Evolutionary conservation across 164 flowering plant species (phyloP).

Genomic region (Magnolia sinica): DNA sequence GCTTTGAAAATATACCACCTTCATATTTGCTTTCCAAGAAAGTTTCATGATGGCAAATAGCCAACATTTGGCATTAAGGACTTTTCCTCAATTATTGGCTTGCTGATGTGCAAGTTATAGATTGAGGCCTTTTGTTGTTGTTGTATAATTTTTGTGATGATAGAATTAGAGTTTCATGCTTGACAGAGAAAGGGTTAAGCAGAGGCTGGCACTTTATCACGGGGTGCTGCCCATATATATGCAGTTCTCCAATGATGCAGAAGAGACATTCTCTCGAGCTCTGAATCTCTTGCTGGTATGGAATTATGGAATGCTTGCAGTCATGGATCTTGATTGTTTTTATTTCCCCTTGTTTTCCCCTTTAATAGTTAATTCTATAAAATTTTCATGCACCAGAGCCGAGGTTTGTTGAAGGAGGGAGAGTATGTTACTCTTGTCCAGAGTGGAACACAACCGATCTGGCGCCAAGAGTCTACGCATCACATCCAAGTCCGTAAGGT

Average conservation of each 20-base stretch:
- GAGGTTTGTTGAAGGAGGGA: conserved; percentile 59
- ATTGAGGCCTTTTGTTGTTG: background rate
- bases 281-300: conserved; percentile 63
- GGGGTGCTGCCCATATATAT: conserved; percentile 84
- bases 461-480: conserved; percentile 89
- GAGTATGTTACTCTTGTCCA: conserved; percentile 87
- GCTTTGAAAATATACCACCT: background rate
- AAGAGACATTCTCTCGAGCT: conserved; percentile 88
- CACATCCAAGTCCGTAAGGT: conserved; percentile 91
- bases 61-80: background rate
- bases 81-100: background rate
- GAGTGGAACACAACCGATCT: conserved; percentile 94
- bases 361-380: background rate
- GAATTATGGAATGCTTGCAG: conserved; percentile 25
- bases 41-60: background rate
- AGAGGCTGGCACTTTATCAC: conserved; percentile 79
- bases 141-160: background rate
- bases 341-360: background rate
- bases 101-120: background rate
- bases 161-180: background rate
- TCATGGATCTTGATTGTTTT: background rate
- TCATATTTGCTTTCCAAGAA: background rate
- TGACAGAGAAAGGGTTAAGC: conserved; percentile 80
- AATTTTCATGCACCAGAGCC: conserved; percentile 32
- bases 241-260: conserved; percentile 85